Evolutionary conservation across 2,329 filamentous ascomycete species (phyloP).

Genomic region (Alternaria atra): DNA sequence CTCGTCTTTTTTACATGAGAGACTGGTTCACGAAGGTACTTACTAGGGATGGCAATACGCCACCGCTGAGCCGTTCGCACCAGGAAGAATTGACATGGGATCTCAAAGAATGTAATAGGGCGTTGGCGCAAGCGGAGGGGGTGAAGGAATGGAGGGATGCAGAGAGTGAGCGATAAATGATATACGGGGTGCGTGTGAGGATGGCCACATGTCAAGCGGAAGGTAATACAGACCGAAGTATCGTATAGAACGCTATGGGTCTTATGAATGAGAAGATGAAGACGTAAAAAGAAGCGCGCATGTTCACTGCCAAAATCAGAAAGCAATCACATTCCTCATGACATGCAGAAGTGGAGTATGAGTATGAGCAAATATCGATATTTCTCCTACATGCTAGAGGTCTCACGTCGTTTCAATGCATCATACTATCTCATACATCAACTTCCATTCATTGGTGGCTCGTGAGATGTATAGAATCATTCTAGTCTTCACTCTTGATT

Average conservation of each 20-base stretch:
- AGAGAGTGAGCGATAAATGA: not conserved
- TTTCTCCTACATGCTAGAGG: not conserved
- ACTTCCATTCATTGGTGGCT: not conserved
- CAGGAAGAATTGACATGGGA: not conserved
- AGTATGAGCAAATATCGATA: not conserved
- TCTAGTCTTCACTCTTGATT: not conserved
- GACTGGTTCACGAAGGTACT: not conserved
- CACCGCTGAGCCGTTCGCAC: not conserved
- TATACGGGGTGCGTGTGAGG: not conserved
- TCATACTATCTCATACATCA: not conserved
- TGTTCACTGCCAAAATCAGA: not conserved
- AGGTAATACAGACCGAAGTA: not conserved
- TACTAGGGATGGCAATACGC: not conserved
- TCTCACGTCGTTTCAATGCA: not conserved
- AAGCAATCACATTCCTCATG: not conserved
- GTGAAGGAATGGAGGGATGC: not conserved
- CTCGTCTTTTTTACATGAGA: too few species aligned
- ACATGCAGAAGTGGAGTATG: not conserved
- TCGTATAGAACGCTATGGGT: too few species aligned
- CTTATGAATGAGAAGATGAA: not conserved
- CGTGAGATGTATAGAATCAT: too few species aligned
- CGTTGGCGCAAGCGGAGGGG: not conserved
- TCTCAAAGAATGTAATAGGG: not conserved
- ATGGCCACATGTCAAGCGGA: too few species aligned
- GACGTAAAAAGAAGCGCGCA: not conserved